Conservation (phyloP, 2,329 filamentous ascomycete species). For the Aspergillus eucalypticola region DNA sequence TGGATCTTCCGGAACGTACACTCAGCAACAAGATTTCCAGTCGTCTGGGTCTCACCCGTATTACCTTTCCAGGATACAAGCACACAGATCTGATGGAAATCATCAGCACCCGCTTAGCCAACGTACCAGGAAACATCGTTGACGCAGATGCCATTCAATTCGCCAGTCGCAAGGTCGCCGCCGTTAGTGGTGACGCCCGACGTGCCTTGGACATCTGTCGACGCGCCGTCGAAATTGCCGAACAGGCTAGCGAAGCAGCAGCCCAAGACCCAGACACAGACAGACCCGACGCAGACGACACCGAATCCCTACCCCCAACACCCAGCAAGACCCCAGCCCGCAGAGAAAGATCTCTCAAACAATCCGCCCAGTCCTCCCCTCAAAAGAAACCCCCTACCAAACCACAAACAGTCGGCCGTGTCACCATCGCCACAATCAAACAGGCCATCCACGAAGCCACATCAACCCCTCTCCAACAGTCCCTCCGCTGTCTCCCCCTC, state of each 20-base stretch:
- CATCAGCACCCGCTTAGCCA: slow-evolving; percentile 88
- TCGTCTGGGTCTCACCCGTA: slow-evolving; percentile 82
- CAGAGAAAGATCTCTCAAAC: slow-evolving; percentile 26
- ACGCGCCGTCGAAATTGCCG: slow-evolving; percentile 90
- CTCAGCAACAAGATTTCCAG: slow-evolving; percentile 98
- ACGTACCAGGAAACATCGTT: slow-evolving; percentile 85
- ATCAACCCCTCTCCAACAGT: slow-evolving; percentile 86
- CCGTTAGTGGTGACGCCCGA: slow-evolving; percentile 90
- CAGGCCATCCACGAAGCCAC: slow-evolving; percentile 94
- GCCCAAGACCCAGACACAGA: slow-evolving; percentile 19
- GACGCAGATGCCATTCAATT: slow-evolving; percentile 94
- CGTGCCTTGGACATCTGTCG: slow-evolving; percentile 93
- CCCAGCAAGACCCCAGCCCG: slow-evolving; percentile 46
- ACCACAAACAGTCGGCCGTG: slow-evolving; percentile 51
- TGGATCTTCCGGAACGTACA: slow-evolving; percentile 95
- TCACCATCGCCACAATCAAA: slow-evolving; percentile 92
- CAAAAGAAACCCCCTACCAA: slow-evolving; percentile 23
- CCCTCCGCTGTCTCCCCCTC: slow-evolving; percentile 78
- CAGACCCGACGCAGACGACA: slow-evolving; percentile 28
- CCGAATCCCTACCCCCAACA: slow-evolving; percentile 43
- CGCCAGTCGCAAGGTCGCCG: slow-evolving; percentile 92
- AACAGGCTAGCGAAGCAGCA: slow-evolving; percentile 62
- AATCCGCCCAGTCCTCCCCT: slow-evolving; percentile 14
- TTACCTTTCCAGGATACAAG: slow-evolving; percentile 96
- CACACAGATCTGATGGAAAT: slow-evolving; percentile 97